Conservation (phyloP, 176 grass and related monocot genomes). For the Thalia dealbata region DNA sequence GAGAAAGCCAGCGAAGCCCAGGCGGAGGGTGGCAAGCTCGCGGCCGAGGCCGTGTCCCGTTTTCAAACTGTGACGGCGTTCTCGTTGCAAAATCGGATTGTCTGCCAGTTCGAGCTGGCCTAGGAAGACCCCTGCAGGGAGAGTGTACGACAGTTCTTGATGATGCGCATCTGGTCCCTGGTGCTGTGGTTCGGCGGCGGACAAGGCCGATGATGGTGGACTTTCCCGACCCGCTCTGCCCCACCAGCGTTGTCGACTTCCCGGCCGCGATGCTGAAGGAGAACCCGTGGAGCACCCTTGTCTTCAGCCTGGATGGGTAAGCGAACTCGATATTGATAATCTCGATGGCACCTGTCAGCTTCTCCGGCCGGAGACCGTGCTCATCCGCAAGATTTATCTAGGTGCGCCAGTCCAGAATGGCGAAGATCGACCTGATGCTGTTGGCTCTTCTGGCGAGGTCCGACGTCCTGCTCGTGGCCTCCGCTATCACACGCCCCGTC, state of each 20-base stretch:
- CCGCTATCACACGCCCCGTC: background rate
- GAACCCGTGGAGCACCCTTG: background rate
- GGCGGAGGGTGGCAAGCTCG: constrained; percentile 38
- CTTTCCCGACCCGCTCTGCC: constrained; percentile 4
- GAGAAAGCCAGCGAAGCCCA: background rate
- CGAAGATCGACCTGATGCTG: background rate
- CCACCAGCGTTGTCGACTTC: background rate
- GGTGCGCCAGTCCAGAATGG: background rate
- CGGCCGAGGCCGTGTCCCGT: constrained; percentile 41
- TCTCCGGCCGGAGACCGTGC: background rate
- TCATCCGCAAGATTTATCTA: background rate
- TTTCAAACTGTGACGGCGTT: constrained; percentile 44
- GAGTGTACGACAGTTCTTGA: constrained; percentile 12
- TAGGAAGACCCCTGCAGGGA: constrained; percentile 19
- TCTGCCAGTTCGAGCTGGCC: constrained; percentile 31
- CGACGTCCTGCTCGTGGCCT: background rate
- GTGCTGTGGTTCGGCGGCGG: no score
- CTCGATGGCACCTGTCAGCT: background rate
- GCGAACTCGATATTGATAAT: background rate
- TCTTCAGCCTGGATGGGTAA: background rate
- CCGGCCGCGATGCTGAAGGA: background rate
- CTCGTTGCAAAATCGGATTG: constrained; percentile 45
- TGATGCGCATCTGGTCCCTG: background rate
- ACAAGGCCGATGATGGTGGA: constrained; percentile 8
- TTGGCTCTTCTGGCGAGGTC: background rate